Base-by-base conservation (phyloP, 352 stramenopile genomes). In the Phytophthora cryptogea region DNA sequence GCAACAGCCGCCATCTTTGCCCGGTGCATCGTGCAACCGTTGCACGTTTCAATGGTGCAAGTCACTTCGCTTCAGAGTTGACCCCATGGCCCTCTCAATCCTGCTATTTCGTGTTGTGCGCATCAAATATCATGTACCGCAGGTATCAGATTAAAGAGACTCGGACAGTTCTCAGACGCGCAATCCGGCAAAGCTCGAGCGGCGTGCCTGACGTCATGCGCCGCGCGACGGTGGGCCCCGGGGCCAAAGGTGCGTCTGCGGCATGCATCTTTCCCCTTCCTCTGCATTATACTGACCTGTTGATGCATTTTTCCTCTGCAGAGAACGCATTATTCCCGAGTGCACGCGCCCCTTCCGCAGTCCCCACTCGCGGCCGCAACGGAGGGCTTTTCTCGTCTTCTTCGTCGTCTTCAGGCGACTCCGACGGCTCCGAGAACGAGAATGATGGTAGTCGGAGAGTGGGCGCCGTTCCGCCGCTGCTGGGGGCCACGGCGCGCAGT, bases 351-450 rank as follows among this genome's bases (percentile, higher is more conserved):
- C 23, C 46, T 35, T 30, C 51, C 20, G 20, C 20, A 23, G 20
- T 23, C 2, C 20, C 36, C 35, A 61, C 49, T 60, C 63, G 63
- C 3, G 59, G 58, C n/a, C 68, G 68, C 37, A 73, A 73, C 23
- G 68, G 68, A 17, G 68, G 68, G 5, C 59, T 76, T 54, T 76
- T 76, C 54, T 76, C 68, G 6, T 76, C 68, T 33, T 76, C 68
- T 10, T 76, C 68, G 30, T 73, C 68, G 20, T 73, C 68, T 17
- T 61, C 59, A 11, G 58, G 45, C 7, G 58, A 75, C 37, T 69
- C 63, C 8, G 57, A 72, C 30, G 35, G 32, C 17, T 72, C 68
- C 0, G 57, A 70, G 16, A 41, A 26, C 11, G 59, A 70, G 14
- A 56, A 62, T 49, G 45, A 64, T 26, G 39, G 37, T 23, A 49